These are phyloP conservation scores for Botrytis deweyae DNA, from an alignment of 2,329 filamentous ascomycete species.

Conservation along the genomic window DNA sequence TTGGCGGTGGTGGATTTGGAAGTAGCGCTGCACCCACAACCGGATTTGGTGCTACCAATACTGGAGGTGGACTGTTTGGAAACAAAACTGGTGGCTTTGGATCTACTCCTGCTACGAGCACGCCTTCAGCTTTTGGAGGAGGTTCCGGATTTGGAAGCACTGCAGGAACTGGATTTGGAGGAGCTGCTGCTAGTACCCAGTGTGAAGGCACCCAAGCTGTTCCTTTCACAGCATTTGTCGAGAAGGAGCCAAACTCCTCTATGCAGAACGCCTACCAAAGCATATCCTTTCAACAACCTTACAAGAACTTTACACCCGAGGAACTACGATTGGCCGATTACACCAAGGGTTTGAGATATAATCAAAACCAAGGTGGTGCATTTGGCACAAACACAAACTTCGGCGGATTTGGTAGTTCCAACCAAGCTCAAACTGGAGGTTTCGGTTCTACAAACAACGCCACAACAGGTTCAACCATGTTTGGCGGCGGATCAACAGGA, in stretches of 20 bases:
- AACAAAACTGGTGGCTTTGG: slow-evolving; percentile 38
- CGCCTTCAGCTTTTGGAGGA: slow-evolving; percentile 35
- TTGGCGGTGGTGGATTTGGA: slow-evolving; percentile 30
- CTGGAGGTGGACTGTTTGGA: slow-evolving; percentile 36
- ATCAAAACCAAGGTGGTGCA: slow-evolving; percentile 79
- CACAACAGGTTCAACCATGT: slow-evolving; percentile 41
- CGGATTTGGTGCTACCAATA: slow-evolving; percentile 32
- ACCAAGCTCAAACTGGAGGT: slow-evolving; percentile 28
- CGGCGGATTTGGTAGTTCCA: slow-evolving; percentile 40
- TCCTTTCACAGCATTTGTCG: slow-evolving; percentile 67
- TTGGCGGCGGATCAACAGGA: slow-evolving; percentile 43
- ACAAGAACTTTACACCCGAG: slow-evolving; percentile 88
- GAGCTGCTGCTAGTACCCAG: slow-evolving; percentile 49
- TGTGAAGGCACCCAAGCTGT: slow-evolving; percentile 67
- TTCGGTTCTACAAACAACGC: slow-evolving; percentile 35
- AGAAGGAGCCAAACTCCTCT: slow-evolving; percentile 68
- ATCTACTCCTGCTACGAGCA: slow-evolving; percentile 37
- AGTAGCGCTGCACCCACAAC: slow-evolving; percentile 25
- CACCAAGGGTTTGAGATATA: slow-evolving; percentile 77
- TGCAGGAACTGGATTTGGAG: slow-evolving; percentile 46
- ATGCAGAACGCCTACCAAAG: slow-evolving; percentile 71
- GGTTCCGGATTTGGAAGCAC: slow-evolving; percentile 43
- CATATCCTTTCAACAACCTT: slow-evolving; percentile 74
- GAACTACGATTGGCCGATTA: slow-evolving; percentile 85
- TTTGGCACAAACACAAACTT: slow-evolving; percentile 56